Conservation (phyloP, 2,329 filamentous ascomycete genomes). For the Colletotrichum sp. region DNA sequence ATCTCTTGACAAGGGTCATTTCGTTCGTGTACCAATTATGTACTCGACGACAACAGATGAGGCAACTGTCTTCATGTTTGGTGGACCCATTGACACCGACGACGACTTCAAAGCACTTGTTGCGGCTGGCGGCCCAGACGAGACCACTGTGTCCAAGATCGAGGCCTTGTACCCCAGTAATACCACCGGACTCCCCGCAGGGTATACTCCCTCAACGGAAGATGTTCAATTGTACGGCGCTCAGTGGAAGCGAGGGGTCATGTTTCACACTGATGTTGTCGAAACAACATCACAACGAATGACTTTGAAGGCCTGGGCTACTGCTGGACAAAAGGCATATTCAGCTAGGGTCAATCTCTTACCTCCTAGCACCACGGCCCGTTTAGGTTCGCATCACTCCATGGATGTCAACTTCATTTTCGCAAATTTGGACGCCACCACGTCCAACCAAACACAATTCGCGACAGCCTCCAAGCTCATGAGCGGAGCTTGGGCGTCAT, state of each 20-base stretch:
- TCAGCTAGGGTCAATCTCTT: background rate
- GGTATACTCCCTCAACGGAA: background rate
- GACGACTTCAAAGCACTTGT: background rate
- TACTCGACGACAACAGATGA: constrained; percentile 71
- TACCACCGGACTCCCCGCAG: background rate
- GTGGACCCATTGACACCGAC: background rate
- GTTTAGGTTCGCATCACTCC: background rate
- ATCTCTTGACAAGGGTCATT: constrained; percentile 61
- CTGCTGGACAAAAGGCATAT: background rate
- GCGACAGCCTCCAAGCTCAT: background rate
- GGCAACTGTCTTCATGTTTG: constrained; percentile 51
- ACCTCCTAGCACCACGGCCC: background rate
- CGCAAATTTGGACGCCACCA: background rate
- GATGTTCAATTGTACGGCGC: background rate
- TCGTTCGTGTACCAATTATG: constrained; percentile 68
- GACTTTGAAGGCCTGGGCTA: background rate
- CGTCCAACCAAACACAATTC: background rate
- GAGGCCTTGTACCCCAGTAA: background rate
- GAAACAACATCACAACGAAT: background rate
- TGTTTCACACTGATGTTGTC: background rate
- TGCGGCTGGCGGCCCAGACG: background rate
- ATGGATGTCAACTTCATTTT: background rate
- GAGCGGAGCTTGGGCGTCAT: background rate
- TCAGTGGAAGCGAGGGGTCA: background rate
- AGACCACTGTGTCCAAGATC: background rate